Evolutionary conservation across 2,329 filamentous ascomycete genomes (phyloP).

Genomic region (Phyllosticta capitalensis): DNA sequence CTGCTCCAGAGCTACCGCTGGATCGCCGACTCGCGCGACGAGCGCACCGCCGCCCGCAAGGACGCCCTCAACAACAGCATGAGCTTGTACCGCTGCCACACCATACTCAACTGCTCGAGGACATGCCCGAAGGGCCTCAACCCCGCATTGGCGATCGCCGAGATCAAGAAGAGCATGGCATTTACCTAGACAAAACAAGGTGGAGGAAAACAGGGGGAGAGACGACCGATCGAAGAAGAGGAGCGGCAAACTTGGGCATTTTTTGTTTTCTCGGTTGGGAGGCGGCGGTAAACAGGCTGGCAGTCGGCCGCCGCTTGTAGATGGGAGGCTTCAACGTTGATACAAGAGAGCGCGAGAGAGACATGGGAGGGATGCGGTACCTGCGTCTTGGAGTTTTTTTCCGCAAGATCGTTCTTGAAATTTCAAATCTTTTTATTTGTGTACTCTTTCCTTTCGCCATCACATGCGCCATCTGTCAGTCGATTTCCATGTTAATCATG

Average conservation of each 20-base stretch:
- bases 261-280: neutral
- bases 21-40: conserved; percentile 90
- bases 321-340: neutral
- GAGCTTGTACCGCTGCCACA: conserved; percentile 98
- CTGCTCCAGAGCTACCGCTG: conserved; percentile 97
- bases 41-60: conserved; percentile 80
- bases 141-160: conserved; percentile 86
- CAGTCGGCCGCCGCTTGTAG: neutral
- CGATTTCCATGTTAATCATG: too few species aligned
- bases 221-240: neutral
- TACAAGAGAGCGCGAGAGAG: neutral
- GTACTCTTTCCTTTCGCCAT: neutral
- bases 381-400: neutral
- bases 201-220: neutral
- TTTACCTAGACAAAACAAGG: conserved; percentile 25
- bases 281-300: neutral
- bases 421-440: neutral
- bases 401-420: neutral
- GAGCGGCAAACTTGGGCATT: neutral
- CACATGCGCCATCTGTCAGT: neutral
- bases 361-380: neutral
- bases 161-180: conserved; percentile 98
- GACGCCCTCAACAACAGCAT: conserved; percentile 93
- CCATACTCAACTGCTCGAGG: conserved; percentile 95
- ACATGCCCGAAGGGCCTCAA: conserved; percentile 98